Evolutionary conservation across 805 yeast genomes (phyloP).

Genomic region (Candida corydali): DNA sequence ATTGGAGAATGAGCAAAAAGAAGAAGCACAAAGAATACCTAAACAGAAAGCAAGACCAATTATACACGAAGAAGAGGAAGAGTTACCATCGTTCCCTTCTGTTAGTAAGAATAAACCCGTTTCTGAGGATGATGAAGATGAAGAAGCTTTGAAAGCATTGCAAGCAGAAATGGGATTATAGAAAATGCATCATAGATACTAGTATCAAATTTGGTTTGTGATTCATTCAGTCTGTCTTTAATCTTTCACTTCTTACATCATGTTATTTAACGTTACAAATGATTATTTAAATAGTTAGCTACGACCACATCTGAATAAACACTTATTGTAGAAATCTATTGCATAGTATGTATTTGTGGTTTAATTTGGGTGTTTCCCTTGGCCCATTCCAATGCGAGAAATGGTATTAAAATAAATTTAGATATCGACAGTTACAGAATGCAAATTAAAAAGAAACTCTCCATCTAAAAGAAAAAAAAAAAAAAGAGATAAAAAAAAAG

Average conservation of each 20-base stretch:
- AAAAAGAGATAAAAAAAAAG: constrained; percentile 2
- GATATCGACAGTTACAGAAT: neutral
- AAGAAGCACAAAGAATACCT: constrained; percentile 22
- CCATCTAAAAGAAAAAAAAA: constrained; percentile 2
- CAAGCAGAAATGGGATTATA: constrained; percentile 86
- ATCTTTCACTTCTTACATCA: no score
- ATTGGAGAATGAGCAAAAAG: constrained; percentile 76
- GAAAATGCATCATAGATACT: neutral
- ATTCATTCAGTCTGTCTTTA: no score
- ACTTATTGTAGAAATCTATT: no score
- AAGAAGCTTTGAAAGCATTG: constrained; percentile 70
- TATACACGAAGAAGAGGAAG: constrained; percentile 26
- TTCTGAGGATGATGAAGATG: constrained; percentile 69
- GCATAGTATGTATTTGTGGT: no score
- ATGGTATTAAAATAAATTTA: neutral
- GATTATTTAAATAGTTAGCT: no score
- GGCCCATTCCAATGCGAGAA: no score
- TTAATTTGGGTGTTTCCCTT: no score
- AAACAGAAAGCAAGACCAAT: constrained; percentile 10
- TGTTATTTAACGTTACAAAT: no score
- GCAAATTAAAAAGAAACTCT: constrained; percentile 2
- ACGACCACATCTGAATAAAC: no score
- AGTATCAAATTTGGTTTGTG: no score
- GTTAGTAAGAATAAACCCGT: constrained; percentile 41
- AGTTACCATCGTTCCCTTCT: constrained; percentile 44